Conservation (phyloP, 2,329 filamentous ascomycete species). For the Lomentospora prolificans region DNA sequence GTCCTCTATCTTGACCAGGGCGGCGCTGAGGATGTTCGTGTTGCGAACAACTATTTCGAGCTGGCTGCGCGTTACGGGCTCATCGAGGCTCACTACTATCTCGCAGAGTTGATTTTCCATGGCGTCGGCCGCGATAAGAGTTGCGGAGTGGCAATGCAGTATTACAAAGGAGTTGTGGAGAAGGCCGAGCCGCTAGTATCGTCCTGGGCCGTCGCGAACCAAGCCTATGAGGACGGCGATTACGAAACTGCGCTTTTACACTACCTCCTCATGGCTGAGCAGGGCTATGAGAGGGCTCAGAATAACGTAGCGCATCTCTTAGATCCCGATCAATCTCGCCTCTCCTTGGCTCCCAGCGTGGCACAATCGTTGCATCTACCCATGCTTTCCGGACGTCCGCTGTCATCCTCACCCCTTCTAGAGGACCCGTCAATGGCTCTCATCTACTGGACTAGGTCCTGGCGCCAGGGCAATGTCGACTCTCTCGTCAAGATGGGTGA, state of each 20-base stretch:
- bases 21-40: slow-evolving; percentile 54
- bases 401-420: slow-evolving; percentile 23
- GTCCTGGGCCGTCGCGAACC: slow-evolving; percentile 73
- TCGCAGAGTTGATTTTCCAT: slow-evolving; percentile 76
- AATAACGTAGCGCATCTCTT: slow-evolving; percentile 84
- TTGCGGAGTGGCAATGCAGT: slow-evolving; percentile 65
- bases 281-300: slow-evolving; percentile 82
- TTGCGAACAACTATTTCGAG: slow-evolving; percentile 80
- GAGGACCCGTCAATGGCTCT: slow-evolving; percentile 57
- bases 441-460: slow-evolving; percentile 91
- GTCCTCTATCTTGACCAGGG: slow-evolving; percentile 82
- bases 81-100: slow-evolving; percentile 85
- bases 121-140: slow-evolving; percentile 72
- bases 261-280: slow-evolving; percentile 82
- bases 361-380: neutral
- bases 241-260: slow-evolving; percentile 69
- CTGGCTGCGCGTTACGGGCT: slow-evolving; percentile 72
- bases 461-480: slow-evolving; percentile 87
- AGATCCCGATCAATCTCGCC: slow-evolving; percentile 57
- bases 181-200: slow-evolving; percentile 64
- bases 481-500: slow-evolving; percentile 97
- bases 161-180: slow-evolving; percentile 75
- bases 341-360: slow-evolving; percentile 36
- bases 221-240: slow-evolving; percentile 70
- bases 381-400: neutral